Evolutionary conservation across 257 asterid species (phyloP), one percentile per base, ranked within the genome.

Genomic region (Fraxinus pennsylvanica): DNA sequence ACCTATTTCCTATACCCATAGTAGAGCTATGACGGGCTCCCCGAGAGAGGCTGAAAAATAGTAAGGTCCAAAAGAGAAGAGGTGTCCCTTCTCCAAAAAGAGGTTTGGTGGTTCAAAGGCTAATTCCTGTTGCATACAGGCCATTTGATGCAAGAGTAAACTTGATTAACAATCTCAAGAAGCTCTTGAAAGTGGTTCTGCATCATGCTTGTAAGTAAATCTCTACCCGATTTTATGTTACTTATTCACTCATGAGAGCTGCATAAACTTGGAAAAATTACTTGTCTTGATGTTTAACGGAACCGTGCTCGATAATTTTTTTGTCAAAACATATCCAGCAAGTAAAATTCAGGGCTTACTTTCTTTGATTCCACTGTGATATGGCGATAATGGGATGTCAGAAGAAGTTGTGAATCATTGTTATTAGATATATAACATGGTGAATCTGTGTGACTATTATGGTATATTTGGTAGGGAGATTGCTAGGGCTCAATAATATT

Each of bases 1-100:
- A 93, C 88, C 99, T 97, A 32, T 95, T 95, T 82, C 97, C 98
- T 9, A 81, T 93, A 81, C 98, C 99, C 79, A 77, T 95, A 33
- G 86, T 93, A 67, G 99, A 95, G 86, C 83, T 93, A 85, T 82
- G 98, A 12, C 83, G 99, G 80, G 90, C 90, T 82, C 98, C 99
- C 32, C 83, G 98, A 80, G 91, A 88, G 84, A 93, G 97, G 89
- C 70, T 87, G 85, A 95, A 90, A 81, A 91, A 90, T 39, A 83
- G 91, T 14, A 81, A 87, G 76, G 87, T 80, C 85, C 82, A 82
- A 75, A 95, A 91, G 22, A 89, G 87, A 81, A 82, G 81, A n/a
- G 29, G 13, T 5, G 36, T 91, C 90, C 21, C 97, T 38, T 97
- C 99, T 80, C 97, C 98, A 9, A 93, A 89, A 83, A 82, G 86